These are phyloP conservation scores for Pseudocercospora eumusae DNA, from an alignment of 2,329 filamentous ascomycete genomes.

Conservation along the genomic window DNA sequence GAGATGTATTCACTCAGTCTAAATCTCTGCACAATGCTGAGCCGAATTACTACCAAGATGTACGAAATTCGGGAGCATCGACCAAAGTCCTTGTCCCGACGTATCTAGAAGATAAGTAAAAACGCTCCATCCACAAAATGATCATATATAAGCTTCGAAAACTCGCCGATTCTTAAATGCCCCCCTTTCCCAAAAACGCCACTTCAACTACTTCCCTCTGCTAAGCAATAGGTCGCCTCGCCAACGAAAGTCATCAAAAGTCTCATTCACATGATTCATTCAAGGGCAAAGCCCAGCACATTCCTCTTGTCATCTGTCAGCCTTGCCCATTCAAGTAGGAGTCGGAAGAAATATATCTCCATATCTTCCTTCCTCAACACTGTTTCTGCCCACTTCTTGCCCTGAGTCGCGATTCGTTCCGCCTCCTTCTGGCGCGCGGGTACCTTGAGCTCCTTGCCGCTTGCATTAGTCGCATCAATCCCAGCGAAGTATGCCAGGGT, in stretches of 20 bases:
- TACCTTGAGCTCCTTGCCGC: slow-evolving; percentile 42
- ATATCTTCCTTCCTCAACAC: slow-evolving; percentile 71
- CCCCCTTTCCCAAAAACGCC: slow-evolving; percentile 33
- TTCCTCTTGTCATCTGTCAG: slow-evolving; percentile 64
- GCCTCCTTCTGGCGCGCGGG: slow-evolving; percentile 51
- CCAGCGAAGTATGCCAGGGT: slow-evolving; percentile 74
- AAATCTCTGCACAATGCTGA: slow-evolving; percentile 28
- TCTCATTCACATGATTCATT: background rate
- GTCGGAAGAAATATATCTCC: slow-evolving; percentile 76
- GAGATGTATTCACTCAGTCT: slow-evolving; percentile 44
- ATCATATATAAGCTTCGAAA: slow-evolving; percentile 50
- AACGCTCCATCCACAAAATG: slow-evolving; percentile 57
- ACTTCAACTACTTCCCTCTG: no score
- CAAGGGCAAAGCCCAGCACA: slow-evolving; percentile 41
- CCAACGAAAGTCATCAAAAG: background rate
- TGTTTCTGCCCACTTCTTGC: slow-evolving; percentile 64
- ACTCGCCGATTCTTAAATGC: slow-evolving; percentile 44
- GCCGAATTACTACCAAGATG: slow-evolving; percentile 44
- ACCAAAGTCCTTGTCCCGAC: slow-evolving; percentile 52
- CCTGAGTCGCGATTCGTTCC: slow-evolving; percentile 65
- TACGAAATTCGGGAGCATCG: slow-evolving; percentile 43
- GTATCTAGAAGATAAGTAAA: slow-evolving; percentile 53
- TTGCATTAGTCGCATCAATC: slow-evolving; percentile 50
- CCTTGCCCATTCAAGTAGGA: slow-evolving; percentile 76
- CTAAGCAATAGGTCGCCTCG: no score